Evolutionary conservation across 2,329 filamentous ascomycete genomes (phyloP).

Genomic region (Aspergillus neoniger): DNA sequence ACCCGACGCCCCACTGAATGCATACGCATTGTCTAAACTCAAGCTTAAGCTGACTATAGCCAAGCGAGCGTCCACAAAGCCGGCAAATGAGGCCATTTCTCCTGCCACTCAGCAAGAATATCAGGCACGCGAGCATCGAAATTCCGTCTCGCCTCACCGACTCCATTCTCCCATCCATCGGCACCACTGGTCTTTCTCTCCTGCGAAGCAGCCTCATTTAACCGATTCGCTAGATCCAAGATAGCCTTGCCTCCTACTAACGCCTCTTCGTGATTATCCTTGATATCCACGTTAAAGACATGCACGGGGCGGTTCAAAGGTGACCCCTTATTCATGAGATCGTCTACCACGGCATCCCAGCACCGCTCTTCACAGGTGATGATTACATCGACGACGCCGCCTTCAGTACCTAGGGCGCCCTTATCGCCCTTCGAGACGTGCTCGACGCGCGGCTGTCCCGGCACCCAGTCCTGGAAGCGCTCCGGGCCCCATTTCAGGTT

Average conservation of each 20-base stretch:
- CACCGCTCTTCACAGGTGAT: constrained; percentile 98
- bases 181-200: constrained; percentile 70
- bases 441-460: constrained; percentile 79
- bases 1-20: too few species aligned
- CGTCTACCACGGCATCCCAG: constrained; percentile 96
- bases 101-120: constrained; percentile 89
- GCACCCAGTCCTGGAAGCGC: constrained; percentile 95
- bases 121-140: constrained; percentile 95
- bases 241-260: constrained; percentile 88
- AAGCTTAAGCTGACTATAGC: constrained; percentile 60
- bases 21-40: too few species aligned
- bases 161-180: constrained; percentile 68
- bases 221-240: constrained; percentile 79
- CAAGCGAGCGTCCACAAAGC: constrained; percentile 93
- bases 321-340: constrained; percentile 80
- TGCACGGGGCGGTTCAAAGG: constrained; percentile 91
- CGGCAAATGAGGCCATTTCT: constrained; percentile 87
- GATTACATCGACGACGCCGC: constrained; percentile 87
- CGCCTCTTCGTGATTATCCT: constrained; percentile 97
- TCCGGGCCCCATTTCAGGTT: constrained; percentile 94
- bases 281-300: constrained; percentile 98
- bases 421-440: constrained; percentile 68
- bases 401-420: constrained; percentile 79
- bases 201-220: constrained; percentile 78
- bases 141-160: constrained; percentile 65